Percentiles rank a stretch among this genome's conserved stretches.
Evolutionary conservation across 257 asterid species (phyloP).

Genomic region (Fraxinus anomala): DNA sequence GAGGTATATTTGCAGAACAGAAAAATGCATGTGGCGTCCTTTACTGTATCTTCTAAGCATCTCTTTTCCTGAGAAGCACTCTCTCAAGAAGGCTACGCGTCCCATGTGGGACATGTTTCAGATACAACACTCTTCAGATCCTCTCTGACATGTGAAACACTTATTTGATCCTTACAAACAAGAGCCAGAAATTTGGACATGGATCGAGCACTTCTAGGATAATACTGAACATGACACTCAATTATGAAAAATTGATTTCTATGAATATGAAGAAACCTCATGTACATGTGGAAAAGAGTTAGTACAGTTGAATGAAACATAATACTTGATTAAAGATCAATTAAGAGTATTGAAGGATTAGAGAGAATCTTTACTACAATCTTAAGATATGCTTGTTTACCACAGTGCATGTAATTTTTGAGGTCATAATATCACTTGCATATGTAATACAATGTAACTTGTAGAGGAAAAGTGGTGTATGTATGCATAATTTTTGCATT

Average conservation of each 20-base stretch:
- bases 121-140: neutral
- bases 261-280: neutral
- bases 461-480: neutral
- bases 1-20: conserved; percentile 48
- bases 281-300: neutral
- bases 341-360: neutral
- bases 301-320: neutral
- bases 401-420: neutral
- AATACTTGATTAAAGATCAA: neutral
- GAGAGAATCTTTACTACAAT: neutral
- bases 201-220: neutral
- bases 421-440: neutral
- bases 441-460: neutral
- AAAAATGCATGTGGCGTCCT: conserved; percentile 4
- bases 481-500: neutral
- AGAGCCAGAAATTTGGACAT: neutral
- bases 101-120: neutral
- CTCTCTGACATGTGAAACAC: neutral
- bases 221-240: neutral
- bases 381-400: neutral
- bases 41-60: conserved; percentile 8
- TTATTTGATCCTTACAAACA: neutral
- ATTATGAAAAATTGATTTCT: neutral
- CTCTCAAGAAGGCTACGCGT: neutral
- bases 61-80: neutral